These are phyloP conservation scores for Arthroderma sp. DNA, from an alignment of 2,329 filamentous ascomycete species.

Conservation along the genomic window DNA sequence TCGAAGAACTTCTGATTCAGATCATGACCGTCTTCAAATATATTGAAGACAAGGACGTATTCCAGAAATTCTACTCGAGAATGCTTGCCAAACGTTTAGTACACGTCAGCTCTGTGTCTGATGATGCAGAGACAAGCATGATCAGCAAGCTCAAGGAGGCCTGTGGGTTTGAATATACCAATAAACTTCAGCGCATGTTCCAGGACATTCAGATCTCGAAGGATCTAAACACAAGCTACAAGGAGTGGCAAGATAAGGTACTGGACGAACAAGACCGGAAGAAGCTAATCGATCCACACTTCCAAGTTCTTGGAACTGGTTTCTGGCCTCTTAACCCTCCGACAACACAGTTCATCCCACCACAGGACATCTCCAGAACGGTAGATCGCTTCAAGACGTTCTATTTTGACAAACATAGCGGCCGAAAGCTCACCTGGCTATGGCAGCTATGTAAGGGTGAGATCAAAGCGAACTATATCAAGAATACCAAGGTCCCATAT, in stretches of 20 bases:
- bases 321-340: conserved; percentile 92
- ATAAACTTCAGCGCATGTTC: conserved; percentile 99
- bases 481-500: conserved; percentile 76
- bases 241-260: conserved; percentile 56
- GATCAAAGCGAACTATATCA: conserved; percentile 85
- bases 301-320: conserved; percentile 85
- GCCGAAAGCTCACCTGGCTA: conserved; percentile 91
- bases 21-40: conserved; percentile 99
- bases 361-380: conserved; percentile 69
- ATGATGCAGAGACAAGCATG: conserved; percentile 98
- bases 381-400: conserved; percentile 82
- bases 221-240: conserved; percentile 83
- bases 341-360: conserved; percentile 76
- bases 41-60: conserved; percentile 99
- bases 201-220: conserved; percentile 99
- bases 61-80: conserved; percentile 98
- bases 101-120: conserved; percentile 86
- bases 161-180: conserved; percentile 97
- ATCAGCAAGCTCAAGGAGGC: conserved; percentile 98
- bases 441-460: conserved; percentile 99
- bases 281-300: conserved; percentile 67
- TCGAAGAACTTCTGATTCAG: conserved; percentile 75
- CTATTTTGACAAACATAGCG: conserved; percentile 93
- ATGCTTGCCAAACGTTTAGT: conserved; percentile 92
- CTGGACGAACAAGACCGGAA: conserved; percentile 53